Evolutionary conservation across 371 early-diverging fungal species (phyloP), one percentile per base, ranked within the genome.

Genomic region (Parasitella parasitica): DNA sequence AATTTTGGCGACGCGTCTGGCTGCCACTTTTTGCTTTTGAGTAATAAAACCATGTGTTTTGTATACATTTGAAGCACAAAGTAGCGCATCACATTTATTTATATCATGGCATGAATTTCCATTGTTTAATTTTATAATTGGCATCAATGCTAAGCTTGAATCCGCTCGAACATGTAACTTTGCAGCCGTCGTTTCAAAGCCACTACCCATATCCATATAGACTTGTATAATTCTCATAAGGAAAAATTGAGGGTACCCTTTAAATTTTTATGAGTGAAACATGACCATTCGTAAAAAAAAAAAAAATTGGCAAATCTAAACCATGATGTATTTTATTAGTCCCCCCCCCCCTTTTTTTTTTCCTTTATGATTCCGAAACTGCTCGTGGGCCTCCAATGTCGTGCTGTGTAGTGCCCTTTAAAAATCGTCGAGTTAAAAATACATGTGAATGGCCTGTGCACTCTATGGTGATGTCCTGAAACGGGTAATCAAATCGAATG

Each of bases 381-480:
- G 39, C 80, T 18, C 80, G 46, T 49, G 62, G 59, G 8, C 81
- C 81, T 15, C 81, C 81, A 59, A 80, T 75, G 6, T 73, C 69
- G 48, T 77, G 68, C 46, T 75, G 71, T 3, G 46, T 66, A 22
- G 57, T 51, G 5, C 78, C 76, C 24, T 73, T 67, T 9, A 83
- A 6, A 59, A 69, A 83, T 9, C 80, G 66, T 59, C 82, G 73
- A 6, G 82, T 81, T 34, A 84, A 58, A 56, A 81, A 82, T 18
- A 73, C 60, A 54, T 77, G 54, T 20, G 57, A 53, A 39, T 66
- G 54, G 38, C 72, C 73, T 38, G 61, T 69, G 39, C 57, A 72
- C 37, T 34, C 26, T 0, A 80, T 36, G 4, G 57, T 58, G 30
- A 84, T 75, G 20, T 77, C 76, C 57, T 69, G 48, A 60, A 64